Base-by-base conservation (phyloP, 441 rosid species). In the Corymbia calophylla region DNA sequence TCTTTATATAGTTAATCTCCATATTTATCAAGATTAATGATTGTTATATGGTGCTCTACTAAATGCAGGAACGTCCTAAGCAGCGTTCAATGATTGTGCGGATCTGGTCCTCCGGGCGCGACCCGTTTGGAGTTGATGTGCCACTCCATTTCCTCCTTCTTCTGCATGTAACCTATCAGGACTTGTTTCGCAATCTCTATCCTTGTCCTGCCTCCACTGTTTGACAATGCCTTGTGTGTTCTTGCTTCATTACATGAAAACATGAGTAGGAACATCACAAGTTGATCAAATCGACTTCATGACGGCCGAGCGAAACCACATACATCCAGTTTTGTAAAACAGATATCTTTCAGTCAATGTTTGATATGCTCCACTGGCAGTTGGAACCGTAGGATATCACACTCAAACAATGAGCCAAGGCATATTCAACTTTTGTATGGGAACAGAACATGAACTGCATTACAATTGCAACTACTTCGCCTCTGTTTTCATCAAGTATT, bases 51-150 rank as follows among this genome's bases (percentile, higher is more conserved):
- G 51, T 44, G 84, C 84, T 77, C 84, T n/a, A 44, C n/a, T 77
- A 44, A 77, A 27, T 44, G 84, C 51, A 44, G 51, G 44, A 39
- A 39, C 44, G 44, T 62, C 70, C 29, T 62, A 6, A 62, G 32
- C 29, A 29, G 31, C 23, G 27, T 31, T 19, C 87, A 48, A 35
- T 77, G 49, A 86, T 62, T 5, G 25, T 23, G 25, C 14, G 97
- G 96, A 90, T 95, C 98, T 47, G 97, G 97, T 70, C 98, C 98
- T 23, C 99, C 99, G 10, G 99, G 99, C 86, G 97, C 95, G 1
- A 92, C 66, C 88, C 99, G 90, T 51, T 89, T 90, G 53, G 97
- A 88, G 54, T 92, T 92, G 15, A 89, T 91, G 89, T 92, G 93
- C 56, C 47, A 91, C 18, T 95, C 96, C 39, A 86, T 19, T 29